Base-by-base conservation (phyloP, 106 monocot genomes). In the Dendrobium huoshanense region DNA sequence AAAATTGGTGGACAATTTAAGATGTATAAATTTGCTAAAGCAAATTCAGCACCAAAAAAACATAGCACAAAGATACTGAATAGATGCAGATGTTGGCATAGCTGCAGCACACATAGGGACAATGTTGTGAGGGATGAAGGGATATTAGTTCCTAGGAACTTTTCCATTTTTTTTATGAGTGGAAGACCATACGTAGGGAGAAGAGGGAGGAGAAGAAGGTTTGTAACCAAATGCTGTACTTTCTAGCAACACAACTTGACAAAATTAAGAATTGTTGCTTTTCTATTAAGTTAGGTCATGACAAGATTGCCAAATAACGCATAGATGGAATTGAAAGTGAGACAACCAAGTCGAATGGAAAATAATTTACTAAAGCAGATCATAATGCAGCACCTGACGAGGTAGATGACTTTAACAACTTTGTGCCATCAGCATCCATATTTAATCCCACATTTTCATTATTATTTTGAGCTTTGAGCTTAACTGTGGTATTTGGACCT, bases 361-460 rank as follows among this genome's bases (percentile, higher is more conserved):
- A 44, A 29, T 44, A 44, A 18, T 74, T 7, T 1, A 44, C 11
- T 20, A 44, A 74, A 74, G 43, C 19, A 44, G 29, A 5, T 5
- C 19, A n/a, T 74, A 74, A 74, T 41, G 74, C 74, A 74, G 42
- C 41, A 74, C 42, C 41, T 74, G 42, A 74, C n/a, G 7, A 42
- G 41, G 74, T 42, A 43, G 43, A 42, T 18, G 74, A 20, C 19
- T 42, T 74, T 43, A 11, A 73, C 16, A 73, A 42, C 42, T 42
- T 70, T 70, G 41, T 42, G 43, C 18, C 42, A 43, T 74, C 43
- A 8, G 42, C 74, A 74, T 43, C 43, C 41, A 74, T 74, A 74
- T 43, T 43, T 42, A 74, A 24, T 41, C 43, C 20, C 18, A 74
- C 43, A 42, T 74, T 18, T 29, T 42, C 43, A 41, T 42, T n/a